Base-by-base conservation (phyloP, 345 rosid genomes). In the Eucalyptus guilfoylei region DNA sequence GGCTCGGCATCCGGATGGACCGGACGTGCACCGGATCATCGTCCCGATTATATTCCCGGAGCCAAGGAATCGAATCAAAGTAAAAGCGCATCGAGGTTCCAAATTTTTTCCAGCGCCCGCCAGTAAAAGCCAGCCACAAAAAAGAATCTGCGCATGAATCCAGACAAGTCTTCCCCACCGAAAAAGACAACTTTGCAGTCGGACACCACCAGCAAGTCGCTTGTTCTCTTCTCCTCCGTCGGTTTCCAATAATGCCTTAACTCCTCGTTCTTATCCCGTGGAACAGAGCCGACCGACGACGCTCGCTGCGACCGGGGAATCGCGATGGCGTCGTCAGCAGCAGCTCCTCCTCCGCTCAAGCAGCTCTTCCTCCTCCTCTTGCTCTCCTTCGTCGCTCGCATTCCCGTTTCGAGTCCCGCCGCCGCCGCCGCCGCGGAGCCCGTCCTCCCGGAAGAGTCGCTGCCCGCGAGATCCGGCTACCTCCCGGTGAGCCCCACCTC, bases 381-480 rank as follows among this genome's bases (percentile, higher is more conserved):
- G 34, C 17, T 54, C 47, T 87, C 55, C 34, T 89, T 26, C 72
- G 26, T 49, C 87, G 28, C 64, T 24, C 23, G 8, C 21, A 49
- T 76, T 85, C 92, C 28, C 3, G 13, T 37, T 21, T 37, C 45
- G 83, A 21, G 45, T 72, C 81, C 81, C 7, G 23, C 81, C 81
- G 45, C 81, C 55, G 55, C 54, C 54, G 49, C 49, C 49, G 55
- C 83, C 45, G 83, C 81, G 26, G 45, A 76, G 83, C 8, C 42
- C 45, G 15, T 96, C 83, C 83, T 96, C 87, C 97, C 99, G 60
- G 87, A 88, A 26, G 95, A 92, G 85, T 91, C 99, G 85, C 95
- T 94, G 32, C 99, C 99, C n/a, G 92, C 99, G 23, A 96, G 89
- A 90, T 96, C 98, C 21, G 99, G 99, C 62, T 97, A 97, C 93